These are phyloP conservation scores for Aspergillus pseudoglaucus DNA, from an alignment of 2,329 filamentous ascomycete genomes.

Conservation along the genomic window DNA sequence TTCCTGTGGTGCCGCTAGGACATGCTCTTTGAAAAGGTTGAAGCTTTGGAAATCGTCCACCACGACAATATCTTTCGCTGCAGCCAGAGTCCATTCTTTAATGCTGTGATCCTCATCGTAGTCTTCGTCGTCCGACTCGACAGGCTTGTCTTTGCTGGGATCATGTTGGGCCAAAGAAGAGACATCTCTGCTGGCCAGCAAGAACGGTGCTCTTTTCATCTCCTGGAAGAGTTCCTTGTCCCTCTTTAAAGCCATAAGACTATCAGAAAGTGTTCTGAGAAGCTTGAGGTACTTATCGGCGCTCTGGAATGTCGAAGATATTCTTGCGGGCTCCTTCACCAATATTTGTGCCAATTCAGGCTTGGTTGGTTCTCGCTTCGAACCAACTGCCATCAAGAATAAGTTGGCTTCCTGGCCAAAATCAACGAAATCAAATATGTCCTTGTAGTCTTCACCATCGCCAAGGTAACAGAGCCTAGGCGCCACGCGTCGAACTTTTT, in stretches of 20 bases:
- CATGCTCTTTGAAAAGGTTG: conserved; percentile 73
- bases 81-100: conserved; percentile 71
- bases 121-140: conserved; percentile 40
- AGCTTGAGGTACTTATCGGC: conserved; percentile 82
- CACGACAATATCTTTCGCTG: conserved; percentile 66
- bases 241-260: conserved; percentile 61
- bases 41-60: conserved; percentile 87
- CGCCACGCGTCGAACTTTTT: conserved; percentile 50
- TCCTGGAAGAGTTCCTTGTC: conserved; percentile 72
- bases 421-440: conserved; percentile 96
- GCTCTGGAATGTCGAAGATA: conserved; percentile 72
- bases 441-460: conserved; percentile 62
- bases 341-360: conserved; percentile 75
- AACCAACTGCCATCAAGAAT: conserved; percentile 82
- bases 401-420: conserved; percentile 82
- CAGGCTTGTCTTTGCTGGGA: conserved; percentile 9
- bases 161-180: conserved; percentile 24
- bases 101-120: conserved; percentile 59
- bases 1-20: conserved; percentile 85
- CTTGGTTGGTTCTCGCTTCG: conserved; percentile 84
- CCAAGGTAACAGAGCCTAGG: conserved; percentile 79
- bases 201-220: conserved; percentile 68
- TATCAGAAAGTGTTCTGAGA: conserved; percentile 72
- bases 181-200: conserved; percentile 78
- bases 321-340: conserved; percentile 73